Percentiles rank a stretch among this genome's conserved stretches.
These are phyloP conservation scores for Thelephora terrestris DNA, from an alignment of 1,284 basidiomycete genomes.

Conservation along the genomic window DNA sequence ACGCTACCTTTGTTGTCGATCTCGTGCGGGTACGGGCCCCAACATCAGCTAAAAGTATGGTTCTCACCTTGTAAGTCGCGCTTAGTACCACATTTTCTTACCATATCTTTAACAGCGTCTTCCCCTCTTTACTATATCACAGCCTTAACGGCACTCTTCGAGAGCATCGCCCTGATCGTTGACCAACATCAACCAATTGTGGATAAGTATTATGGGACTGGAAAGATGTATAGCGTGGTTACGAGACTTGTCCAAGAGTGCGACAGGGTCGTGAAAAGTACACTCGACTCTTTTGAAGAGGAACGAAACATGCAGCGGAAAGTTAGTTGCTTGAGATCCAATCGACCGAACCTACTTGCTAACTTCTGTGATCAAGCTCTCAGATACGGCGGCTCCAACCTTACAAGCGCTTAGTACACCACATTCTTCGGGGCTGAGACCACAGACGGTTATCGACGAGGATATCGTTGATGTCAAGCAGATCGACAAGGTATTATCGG, in stretches of 20 bases:
- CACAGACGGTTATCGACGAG: conserved; percentile 39
- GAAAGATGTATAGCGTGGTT: conserved; percentile 80
- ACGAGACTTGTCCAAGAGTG: conserved; percentile 75
- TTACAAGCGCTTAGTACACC: conserved; percentile 13
- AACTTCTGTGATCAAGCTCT: conserved; percentile 17
- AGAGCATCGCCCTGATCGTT: conserved; percentile 91
- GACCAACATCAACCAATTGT: conserved; percentile 97
- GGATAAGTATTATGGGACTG: conserved; percentile 90
- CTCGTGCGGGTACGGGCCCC: conserved; percentile 76
- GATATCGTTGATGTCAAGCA: conserved; percentile 76
- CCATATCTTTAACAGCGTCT: conserved; percentile 44
- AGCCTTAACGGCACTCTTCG: conserved; percentile 82
- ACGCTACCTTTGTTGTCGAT: conserved; percentile 87
- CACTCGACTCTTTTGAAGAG: conserved; percentile 86
- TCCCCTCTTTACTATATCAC: conserved; percentile 86
- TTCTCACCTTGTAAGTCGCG: conserved; percentile 1
- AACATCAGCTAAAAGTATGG: conserved; percentile 69
- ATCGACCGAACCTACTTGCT: background rate
- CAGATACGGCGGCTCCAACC: conserved; percentile 16
- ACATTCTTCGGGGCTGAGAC: conserved; percentile 29
- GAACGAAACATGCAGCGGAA: conserved; percentile 70
- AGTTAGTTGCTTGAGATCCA: conserved; percentile 26
- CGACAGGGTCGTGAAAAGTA: conserved; percentile 69
- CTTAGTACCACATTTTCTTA: conserved; percentile 8
- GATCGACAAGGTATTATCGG: conserved; percentile 81